Evolutionary conservation across 2,329 filamentous ascomycete genomes (phyloP), one percentile per base, ranked within the genome.

Genomic region (Fusarium agapanthi): DNA sequence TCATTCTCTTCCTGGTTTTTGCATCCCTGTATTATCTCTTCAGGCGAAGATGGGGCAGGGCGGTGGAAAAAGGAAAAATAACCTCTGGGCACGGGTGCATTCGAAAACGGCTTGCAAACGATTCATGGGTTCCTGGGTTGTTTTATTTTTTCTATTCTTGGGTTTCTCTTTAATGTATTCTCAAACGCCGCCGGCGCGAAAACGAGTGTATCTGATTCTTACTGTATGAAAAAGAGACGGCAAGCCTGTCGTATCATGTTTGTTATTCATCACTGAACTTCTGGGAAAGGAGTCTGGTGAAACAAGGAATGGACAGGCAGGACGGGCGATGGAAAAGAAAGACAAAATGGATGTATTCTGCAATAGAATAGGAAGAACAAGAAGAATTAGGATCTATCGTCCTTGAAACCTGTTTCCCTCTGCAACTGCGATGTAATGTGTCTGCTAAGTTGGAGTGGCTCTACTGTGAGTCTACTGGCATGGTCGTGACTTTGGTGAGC

Each of bases 281-380:
- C 57, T 72, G 57, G 66, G 53, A 67, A 54, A 65, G 70, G 64
- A 67, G 58, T 72, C 43, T 54, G 63, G 55, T 66, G 63, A 58
- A 51, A 22, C 51, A 35, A 53, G 34, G 56, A 65, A 41, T 65
- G 62, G 34, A 30, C 38, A 45, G 53, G 62, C 38, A 45, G 62
- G 62, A 65, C 48, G 40, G 24, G 41, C 54, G 47, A 58, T 50
- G 59, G 62, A 64, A 67, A 73, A 67, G 69, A 72, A 69, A 74
- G 68, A 67, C 57, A 68, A 69, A 72, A 69, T 59, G 64, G 59
- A 60, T 68, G 53, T 44, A 59, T 74, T 74, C 59, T 59, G 64
- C 55, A 74, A 61, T 35, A 72, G 71, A 65, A 69, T 67, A 61
- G 59, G 65, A 68, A 71, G 65, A 73, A 67, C 58, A 61, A 38